Percentiles rank a stretch among this genome's conserved stretches.
phyloP scores from a whole-genome alignment of 495 filamentous ascomycete genomes.

The Polyplosphaeria fusca region DNA sequence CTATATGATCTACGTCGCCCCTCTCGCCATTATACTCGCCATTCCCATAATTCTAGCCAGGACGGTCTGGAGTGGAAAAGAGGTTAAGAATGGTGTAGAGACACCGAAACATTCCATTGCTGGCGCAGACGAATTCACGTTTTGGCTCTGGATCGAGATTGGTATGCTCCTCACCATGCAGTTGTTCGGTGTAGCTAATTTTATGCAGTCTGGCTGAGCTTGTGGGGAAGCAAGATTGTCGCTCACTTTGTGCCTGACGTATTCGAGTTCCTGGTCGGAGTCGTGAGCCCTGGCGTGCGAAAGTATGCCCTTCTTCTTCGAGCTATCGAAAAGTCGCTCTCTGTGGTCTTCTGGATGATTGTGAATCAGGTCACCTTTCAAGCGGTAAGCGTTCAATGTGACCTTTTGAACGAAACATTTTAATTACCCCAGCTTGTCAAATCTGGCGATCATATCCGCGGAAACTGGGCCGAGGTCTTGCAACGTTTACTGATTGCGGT shows the following conservation, averaged over 20 bases:
- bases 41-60: constrained; percentile 78
- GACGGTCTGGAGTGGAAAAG: constrained; percentile 41
- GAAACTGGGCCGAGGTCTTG: constrained; percentile 58
- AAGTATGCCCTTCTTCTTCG: constrained; percentile 86
- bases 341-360: constrained; percentile 82
- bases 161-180: constrained; percentile 19
- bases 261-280: constrained; percentile 84
- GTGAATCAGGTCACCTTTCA: constrained; percentile 75
- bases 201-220: constrained; percentile 65
- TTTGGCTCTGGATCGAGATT: constrained; percentile 90
- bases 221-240: constrained; percentile 84
- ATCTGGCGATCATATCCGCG: too few species aligned
- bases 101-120: constrained; percentile 52
- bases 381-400: constrained; percentile 44
- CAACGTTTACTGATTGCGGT: constrained; percentile 70
- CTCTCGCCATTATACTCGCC: constrained; percentile 70
- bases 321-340: constrained; percentile 77
- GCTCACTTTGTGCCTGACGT: constrained; percentile 73
- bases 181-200: not conserved
- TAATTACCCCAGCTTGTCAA: constrained; percentile 17
- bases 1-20: constrained; percentile 85
- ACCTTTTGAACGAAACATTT: too few species aligned
- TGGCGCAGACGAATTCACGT: constrained; percentile 66
- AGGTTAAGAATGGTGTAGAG: not conserved
- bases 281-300: constrained; percentile 84